Conservation (phyloP, 495 filamentous ascomycete genomes). For the Xylaria scruposa region DNA sequence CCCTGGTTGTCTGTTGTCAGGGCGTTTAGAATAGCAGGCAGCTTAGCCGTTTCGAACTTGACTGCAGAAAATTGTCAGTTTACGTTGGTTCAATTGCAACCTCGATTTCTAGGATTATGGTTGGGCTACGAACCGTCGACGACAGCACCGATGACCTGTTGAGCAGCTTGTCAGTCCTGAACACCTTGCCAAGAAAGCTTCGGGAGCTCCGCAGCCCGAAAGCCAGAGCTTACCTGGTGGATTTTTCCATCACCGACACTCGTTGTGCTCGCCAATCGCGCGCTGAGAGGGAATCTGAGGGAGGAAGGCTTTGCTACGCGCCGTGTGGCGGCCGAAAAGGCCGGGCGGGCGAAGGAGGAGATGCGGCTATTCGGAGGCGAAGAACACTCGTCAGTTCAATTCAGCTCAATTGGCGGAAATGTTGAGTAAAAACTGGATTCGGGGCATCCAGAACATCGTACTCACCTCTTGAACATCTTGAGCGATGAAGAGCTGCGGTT, state of each 20-base stretch:
- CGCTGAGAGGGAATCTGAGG: constrained; percentile 64
- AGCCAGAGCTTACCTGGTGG: constrained; percentile 67
- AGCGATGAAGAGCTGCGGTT: constrained; percentile 60
- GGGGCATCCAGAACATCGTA: constrained; percentile 28
- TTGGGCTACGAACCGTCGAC: constrained; percentile 68
- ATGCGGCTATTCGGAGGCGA: constrained; percentile 67
- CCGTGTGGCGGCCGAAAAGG: constrained; percentile 70
- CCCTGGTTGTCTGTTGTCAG: constrained; percentile 88
- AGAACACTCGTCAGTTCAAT: constrained; percentile 51
- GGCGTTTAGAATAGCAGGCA: constrained; percentile 97
- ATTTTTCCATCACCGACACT: constrained; percentile 73
- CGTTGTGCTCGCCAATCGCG: constrained; percentile 74
- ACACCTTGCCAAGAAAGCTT: constrained; percentile 6
- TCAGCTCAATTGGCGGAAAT: constrained; percentile 33
- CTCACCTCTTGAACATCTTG: constrained; percentile 92
- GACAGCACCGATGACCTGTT: constrained; percentile 73
- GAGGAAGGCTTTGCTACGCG: constrained; percentile 71
- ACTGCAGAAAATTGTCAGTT: constrained; percentile 48
- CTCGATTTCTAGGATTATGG: neutral
- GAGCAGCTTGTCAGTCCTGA: constrained; percentile 45
- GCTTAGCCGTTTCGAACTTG: constrained; percentile 94
- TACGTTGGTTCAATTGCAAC: neutral
- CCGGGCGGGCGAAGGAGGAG: constrained; percentile 78
- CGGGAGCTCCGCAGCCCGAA: constrained; percentile 8
- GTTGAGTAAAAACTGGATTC: constrained; percentile 17